Percentiles rank a stretch among this genome's conserved stretches.
These are phyloP conservation scores for Emericellopsis atlantica DNA, from an alignment of 2,329 filamentous ascomycete genomes.

Conservation along the genomic window DNA sequence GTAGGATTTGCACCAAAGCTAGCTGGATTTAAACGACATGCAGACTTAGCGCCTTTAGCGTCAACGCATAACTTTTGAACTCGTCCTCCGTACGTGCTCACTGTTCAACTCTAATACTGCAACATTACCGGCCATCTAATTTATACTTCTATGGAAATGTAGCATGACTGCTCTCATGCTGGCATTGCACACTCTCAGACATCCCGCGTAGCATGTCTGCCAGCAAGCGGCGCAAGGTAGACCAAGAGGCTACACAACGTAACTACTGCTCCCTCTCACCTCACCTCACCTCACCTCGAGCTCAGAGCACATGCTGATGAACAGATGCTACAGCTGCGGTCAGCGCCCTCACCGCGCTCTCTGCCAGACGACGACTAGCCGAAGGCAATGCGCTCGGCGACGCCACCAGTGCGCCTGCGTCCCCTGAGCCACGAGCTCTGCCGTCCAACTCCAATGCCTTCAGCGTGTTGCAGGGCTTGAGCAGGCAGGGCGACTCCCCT, in stretches of 20 bases:
- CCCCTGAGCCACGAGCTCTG: not conserved
- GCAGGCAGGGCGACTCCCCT: slow-evolving; percentile 1
- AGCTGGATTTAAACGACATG: too few species aligned
- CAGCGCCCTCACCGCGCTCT: slow-evolving; percentile 23
- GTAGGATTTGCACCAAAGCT: too few species aligned
- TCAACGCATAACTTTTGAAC: too few species aligned
- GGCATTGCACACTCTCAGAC: not conserved
- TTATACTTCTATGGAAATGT: not conserved
- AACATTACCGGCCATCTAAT: too few species aligned
- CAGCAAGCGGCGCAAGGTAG: slow-evolving; percentile 15
- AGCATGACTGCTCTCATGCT: not conserved
- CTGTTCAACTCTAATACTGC: too few species aligned
- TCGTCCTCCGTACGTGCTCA: too few species aligned
- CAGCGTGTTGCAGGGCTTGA: slow-evolving; percentile 4
- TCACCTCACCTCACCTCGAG: not conserved
- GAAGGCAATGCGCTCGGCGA: slow-evolving; percentile 2
- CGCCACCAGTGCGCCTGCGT: not conserved
- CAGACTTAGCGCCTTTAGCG: too few species aligned
- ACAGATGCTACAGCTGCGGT: slow-evolving; percentile 7
- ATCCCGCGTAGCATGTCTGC: slow-evolving; percentile 3
- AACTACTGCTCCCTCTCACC: slow-evolving; percentile 5
- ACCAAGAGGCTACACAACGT: slow-evolving; percentile 16
- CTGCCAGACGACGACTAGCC: slow-evolving; percentile 17
- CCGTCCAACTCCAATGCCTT: slow-evolving; percentile 5
- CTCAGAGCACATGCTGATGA: not conserved